A percentile compares a stretch with the other conserved stretches of the same genome.
Evolutionary conservation across 1,284 basidiomycete genomes (phyloP).

Genomic region (Mycena sp.): DNA sequence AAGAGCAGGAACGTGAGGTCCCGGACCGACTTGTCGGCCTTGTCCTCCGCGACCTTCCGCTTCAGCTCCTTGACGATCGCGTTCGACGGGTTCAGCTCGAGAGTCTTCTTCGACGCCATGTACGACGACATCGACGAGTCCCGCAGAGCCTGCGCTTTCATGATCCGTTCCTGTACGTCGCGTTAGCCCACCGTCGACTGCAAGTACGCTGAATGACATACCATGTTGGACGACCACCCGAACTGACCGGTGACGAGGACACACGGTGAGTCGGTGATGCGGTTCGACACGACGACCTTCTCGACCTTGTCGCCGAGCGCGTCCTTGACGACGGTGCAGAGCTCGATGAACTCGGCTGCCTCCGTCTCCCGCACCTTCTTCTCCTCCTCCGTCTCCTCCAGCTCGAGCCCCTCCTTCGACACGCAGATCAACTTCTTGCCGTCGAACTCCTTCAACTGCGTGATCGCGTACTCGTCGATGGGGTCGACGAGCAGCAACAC

Average conservation of each 20-base stretch:
- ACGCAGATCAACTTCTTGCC: slow-evolving; percentile 98
- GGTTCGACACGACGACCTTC: slow-evolving; percentile 99
- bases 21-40: slow-evolving; percentile 98
- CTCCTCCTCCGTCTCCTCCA: slow-evolving; percentile 99
- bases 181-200: slow-evolving; percentile 8
- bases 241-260: slow-evolving; percentile 99
- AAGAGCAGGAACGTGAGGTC: slow-evolving; percentile 96
- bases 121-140: slow-evolving; percentile 99
- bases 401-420: slow-evolving; percentile 99
- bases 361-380: slow-evolving; percentile 93
- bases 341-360: slow-evolving; percentile 84
- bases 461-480: slow-evolving; percentile 97
- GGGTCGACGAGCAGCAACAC: slow-evolving; percentile 98
- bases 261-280: slow-evolving; percentile 95
- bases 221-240: slow-evolving; percentile 99
- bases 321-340: slow-evolving; percentile 97
- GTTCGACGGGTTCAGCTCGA: slow-evolving; percentile 97
- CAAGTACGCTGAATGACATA: slow-evolving; percentile 41
- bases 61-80: slow-evolving; percentile 97
- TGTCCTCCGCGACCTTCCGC: slow-evolving; percentile 95
- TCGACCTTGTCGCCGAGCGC: slow-evolving; percentile 99
- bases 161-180: slow-evolving; percentile 86
- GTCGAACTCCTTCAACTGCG: slow-evolving; percentile 99
- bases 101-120: slow-evolving; percentile 99
- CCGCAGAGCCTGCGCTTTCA: slow-evolving; percentile 99